These are phyloP conservation scores for Remersonia thermophila DNA, from an alignment of 2,329 filamentous ascomycete genomes.

Conservation along the genomic window DNA sequence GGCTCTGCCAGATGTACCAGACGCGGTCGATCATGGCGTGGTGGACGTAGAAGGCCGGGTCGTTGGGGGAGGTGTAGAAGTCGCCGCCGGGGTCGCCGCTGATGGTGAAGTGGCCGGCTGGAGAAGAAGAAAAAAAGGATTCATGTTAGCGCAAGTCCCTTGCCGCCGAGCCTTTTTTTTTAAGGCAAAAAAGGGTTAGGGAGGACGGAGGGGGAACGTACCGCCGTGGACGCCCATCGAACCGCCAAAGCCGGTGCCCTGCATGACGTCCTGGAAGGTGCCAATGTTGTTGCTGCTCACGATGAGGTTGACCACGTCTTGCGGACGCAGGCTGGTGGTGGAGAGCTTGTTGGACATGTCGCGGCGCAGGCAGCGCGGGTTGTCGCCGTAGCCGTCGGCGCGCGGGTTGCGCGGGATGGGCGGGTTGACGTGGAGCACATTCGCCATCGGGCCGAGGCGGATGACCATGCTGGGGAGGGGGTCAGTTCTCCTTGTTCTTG, in stretches of 20 bases:
- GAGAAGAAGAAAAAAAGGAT: no score
- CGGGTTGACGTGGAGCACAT: slow-evolving; percentile 15
- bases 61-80: not conserved
- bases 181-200: no score
- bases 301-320: slow-evolving; percentile 27
- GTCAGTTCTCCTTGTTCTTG: slow-evolving; percentile 4
- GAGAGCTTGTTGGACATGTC: slow-evolving; percentile 26
- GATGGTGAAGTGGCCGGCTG: not conserved
- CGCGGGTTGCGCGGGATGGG: slow-evolving; percentile 21
- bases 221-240: slow-evolving; percentile 28
- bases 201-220: slow-evolving; percentile 29
- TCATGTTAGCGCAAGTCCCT: no score
- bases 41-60: not conserved
- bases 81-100: not conserved
- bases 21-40: not conserved
- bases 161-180: no score
- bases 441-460: slow-evolving; percentile 25
- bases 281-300: slow-evolving; percentile 24
- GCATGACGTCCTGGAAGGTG: slow-evolving; percentile 34
- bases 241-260: slow-evolving; percentile 19
- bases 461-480: slow-evolving; percentile 21
- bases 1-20: not conserved
- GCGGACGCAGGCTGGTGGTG: slow-evolving; percentile 15
- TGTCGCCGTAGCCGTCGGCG: slow-evolving; percentile 26
- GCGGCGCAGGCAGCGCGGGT: slow-evolving; percentile 34